Base-by-base conservation (phyloP, 805 yeast species). In the Huiozyma sinensis region DNA sequence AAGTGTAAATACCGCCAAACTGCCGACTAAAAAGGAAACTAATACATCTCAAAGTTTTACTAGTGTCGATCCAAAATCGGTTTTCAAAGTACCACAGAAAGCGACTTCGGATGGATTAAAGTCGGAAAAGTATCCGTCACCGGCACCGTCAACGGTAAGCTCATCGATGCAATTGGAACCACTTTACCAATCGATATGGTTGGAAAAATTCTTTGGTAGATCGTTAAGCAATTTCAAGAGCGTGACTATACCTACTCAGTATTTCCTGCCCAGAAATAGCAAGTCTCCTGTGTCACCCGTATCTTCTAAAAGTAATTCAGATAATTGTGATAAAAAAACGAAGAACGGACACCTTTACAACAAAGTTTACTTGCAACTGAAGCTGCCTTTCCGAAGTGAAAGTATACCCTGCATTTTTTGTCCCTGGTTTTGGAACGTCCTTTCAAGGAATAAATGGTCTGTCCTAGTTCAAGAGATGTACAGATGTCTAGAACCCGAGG, bases 401-500 rank as follows among this genome's bases (percentile, higher is more conserved):
- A 49, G 56, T 5, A 46, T 60, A 2, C 65, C 64, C 2, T 49
- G 53, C 7, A 48, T 59, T 4, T 49, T 49, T 34, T 54, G 58
- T 32, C 64, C 65, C 0, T 50, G 57, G 48, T 32, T 61, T 9
- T 60, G 64, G 63, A 41, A 51, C 34, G 40, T 43, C 5, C 39
- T 60, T 32, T 42, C 57, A 17, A 47, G 50, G 31, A 53, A 50
- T 12, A 58, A 53, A 40, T 61, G 66, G 66, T 50, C 46, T 33
- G 41, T 47, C n/a, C 36, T 61, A 11, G 40, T 56, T 8, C 47
- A 52, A 31, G 66, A 61, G 41, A 45, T 59, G 31, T 50, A 45
- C 34, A 50, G 66, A 36, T 50, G 55, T 40, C 39, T 56, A 7
- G 45, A 47, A 6, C 64, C 63, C 12, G 63, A 60, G n/a, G 66